These are phyloP conservation scores for Erythrobasidium hasegawianum DNA, from an alignment of 1,284 basidiomycete species.

Conservation along the genomic window DNA sequence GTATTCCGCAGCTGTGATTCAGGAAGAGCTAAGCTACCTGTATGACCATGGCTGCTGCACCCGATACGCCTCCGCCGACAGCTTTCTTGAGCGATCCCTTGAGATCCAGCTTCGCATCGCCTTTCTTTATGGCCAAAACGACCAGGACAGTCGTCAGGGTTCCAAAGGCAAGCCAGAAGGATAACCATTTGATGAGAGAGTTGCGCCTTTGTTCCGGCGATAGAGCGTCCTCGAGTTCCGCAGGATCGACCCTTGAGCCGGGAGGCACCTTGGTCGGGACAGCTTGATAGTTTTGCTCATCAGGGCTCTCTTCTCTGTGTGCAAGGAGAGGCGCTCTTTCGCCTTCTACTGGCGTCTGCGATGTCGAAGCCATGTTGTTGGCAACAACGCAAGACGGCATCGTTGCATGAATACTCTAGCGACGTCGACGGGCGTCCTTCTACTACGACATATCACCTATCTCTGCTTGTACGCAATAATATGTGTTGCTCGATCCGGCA, in stretches of 20 bases:
- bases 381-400: no score
- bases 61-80: conserved; percentile 61
- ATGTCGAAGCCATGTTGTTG: no score
- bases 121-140: conserved; percentile 36
- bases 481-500: no score
- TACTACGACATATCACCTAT: no score
- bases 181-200: conserved; percentile 31
- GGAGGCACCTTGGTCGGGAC: conserved; percentile 23
- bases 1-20: no score
- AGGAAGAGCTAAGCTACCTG: conserved; percentile 69
- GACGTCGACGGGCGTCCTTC: no score
- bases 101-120: conserved; percentile 64
- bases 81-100: conserved; percentile 68
- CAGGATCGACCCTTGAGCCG: conserved; percentile 31
- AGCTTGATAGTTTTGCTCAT: neutral
- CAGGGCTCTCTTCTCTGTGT: neutral
- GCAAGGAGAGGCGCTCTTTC: neutral
- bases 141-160: conserved; percentile 25
- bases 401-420: no score
- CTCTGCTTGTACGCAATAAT: no score
- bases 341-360: neutral
- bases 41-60: conserved; percentile 68
- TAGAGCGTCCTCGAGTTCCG: conserved; percentile 31
- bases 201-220: conserved; percentile 29
- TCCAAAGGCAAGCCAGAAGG: conserved; percentile 37